Conservation (phyloP, 2,329 filamentous ascomycete species). For the Sclerotinia nivalis region DNA sequence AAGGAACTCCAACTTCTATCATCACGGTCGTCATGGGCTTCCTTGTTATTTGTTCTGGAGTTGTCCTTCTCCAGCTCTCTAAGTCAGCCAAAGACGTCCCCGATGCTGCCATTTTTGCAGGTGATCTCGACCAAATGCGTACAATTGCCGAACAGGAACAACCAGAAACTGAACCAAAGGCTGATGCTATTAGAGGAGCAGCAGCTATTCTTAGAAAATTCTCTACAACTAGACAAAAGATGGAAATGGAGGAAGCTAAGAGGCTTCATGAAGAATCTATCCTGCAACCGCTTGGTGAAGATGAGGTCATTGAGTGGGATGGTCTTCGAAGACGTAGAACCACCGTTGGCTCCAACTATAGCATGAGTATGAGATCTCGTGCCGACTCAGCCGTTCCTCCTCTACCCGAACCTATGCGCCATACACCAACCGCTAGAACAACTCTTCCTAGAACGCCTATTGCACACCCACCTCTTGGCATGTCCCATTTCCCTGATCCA, state of each 20-base stretch:
- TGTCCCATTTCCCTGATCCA: conserved; percentile 77
- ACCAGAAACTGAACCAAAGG: conserved; percentile 93
- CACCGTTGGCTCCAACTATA: conserved; percentile 44
- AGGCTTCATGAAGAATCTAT: conserved; percentile 77
- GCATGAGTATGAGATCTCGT: conserved; percentile 38
- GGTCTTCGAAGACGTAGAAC: conserved; percentile 75
- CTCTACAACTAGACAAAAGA: conserved; percentile 71
- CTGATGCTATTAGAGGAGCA: conserved; percentile 89
- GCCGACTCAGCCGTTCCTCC: conserved; percentile 37
- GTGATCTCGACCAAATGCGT: conserved; percentile 91
- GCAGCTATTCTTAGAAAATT: conserved; percentile 85
- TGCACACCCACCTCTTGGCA: conserved; percentile 76
- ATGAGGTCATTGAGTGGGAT: conserved; percentile 83
- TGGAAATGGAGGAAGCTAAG: conserved; percentile 77
- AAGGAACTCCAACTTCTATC: conserved; percentile 78
- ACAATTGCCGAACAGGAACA: conserved; percentile 95
- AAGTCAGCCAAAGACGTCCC: conserved; percentile 98
- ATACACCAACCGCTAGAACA: conserved; percentile 26
- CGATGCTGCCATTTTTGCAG: conserved; percentile 86
- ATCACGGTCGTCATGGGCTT: conserved; percentile 91
- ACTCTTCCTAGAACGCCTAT: conserved; percentile 37
- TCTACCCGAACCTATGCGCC: conserved; percentile 36
- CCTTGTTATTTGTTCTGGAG: conserved; percentile 87
- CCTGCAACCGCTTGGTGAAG: conserved; percentile 75
- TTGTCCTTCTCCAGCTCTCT: conserved; percentile 90